Percentiles rank a stretch among this genome's conserved stretches.
Conservation (phyloP, 305 asterid species). For the Fraxinus platypoda region DNA sequence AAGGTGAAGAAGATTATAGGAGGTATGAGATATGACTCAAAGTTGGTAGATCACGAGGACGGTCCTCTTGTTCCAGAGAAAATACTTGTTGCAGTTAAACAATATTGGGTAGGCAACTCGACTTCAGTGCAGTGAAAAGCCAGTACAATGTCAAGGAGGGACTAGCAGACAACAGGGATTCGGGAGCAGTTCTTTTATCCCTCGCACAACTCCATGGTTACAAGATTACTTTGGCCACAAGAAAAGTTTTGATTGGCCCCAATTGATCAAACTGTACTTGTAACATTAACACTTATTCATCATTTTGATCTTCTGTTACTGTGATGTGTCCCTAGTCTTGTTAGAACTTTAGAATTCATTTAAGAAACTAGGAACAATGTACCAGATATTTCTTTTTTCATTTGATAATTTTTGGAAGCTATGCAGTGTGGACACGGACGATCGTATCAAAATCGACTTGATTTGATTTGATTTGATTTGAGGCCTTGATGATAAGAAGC, state of each 20-base stretch:
- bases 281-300: slow-evolving; percentile 38
- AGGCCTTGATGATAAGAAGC: neutral
- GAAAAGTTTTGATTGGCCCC: slow-evolving; percentile 14
- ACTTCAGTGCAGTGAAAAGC: slow-evolving; percentile 55
- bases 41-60: slow-evolving; percentile 89
- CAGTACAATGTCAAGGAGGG: slow-evolving; percentile 4
- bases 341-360: neutral
- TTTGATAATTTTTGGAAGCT: slow-evolving; percentile 6
- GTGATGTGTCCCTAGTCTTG: neutral
- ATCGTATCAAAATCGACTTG: neutral
- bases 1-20: slow-evolving; percentile 72
- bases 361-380: neutral
- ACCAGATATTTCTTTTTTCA: neutral
- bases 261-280: slow-evolving; percentile 32
- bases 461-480: neutral
- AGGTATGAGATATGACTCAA: slow-evolving; percentile 75
- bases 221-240: slow-evolving; percentile 10
- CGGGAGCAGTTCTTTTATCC: slow-evolving; percentile 17
- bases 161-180: slow-evolving; percentile 6
- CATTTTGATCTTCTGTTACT: slow-evolving; percentile 12
- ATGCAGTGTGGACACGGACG: neutral
- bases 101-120: slow-evolving; percentile 82
- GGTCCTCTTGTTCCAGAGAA: slow-evolving; percentile 89
- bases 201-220: neutral
- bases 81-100: slow-evolving; percentile 73